Evolutionary conservation across 257 asterid genomes (phyloP).

Genomic region (Avicennia marina): DNA sequence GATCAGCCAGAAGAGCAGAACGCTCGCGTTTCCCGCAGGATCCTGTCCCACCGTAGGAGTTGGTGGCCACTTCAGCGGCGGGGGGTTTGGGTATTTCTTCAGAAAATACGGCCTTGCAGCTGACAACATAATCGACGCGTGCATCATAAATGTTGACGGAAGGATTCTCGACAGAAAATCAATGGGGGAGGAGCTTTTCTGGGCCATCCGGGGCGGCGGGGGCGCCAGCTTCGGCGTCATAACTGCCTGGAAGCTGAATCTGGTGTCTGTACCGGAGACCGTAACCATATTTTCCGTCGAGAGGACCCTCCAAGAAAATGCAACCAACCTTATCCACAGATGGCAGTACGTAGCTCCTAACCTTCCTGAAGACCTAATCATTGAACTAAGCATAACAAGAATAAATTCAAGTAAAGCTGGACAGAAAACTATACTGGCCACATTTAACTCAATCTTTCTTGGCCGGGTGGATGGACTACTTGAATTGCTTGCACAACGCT

Average conservation of each 20-base stretch:
- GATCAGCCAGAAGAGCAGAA: constrained; percentile 4
- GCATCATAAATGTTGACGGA: constrained; percentile 19
- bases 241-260: constrained; percentile 13
- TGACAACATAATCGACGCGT: constrained; percentile 21
- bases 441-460: constrained; percentile 4
- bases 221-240: constrained; percentile 29
- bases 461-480: constrained; percentile 20
- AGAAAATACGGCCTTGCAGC: constrained; percentile 22
- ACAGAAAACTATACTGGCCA: constrained; percentile 1
- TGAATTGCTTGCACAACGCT: not conserved
- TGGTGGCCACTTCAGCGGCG: constrained; percentile 25
- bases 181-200: constrained; percentile 20
- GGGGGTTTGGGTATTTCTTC: constrained; percentile 18
- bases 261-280: constrained; percentile 23
- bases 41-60: constrained; percentile 20
- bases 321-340: constrained; percentile 4
- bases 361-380: not conserved
- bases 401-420: not conserved
- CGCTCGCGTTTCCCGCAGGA: constrained; percentile 8
- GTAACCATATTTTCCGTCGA: constrained; percentile 10
- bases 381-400: not conserved
- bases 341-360: constrained; percentile 25
- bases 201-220: constrained; percentile 25
- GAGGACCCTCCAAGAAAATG: constrained; percentile 13
- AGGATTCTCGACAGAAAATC: constrained; percentile 11